These are phyloP conservation scores for Elaeis oleifera DNA, from an alignment of 202 grass and related monocot genomes.

Conservation along the genomic window DNA sequence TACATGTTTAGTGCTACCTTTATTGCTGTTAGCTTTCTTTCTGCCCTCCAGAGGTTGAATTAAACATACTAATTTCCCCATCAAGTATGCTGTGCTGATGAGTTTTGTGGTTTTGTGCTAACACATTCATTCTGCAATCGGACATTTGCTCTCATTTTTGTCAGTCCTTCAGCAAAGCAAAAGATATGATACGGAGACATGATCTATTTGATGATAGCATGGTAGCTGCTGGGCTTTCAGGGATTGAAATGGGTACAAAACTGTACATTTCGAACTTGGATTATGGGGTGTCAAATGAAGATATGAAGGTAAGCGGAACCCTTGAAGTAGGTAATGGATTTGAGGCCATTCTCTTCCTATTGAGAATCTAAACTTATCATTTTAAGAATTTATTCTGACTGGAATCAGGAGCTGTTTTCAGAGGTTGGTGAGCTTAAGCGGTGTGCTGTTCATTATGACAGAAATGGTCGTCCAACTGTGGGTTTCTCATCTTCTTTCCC, in stretches of 20 bases:
- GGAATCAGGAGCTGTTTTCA: constrained; percentile 78
- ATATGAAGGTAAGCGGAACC: constrained; percentile 72
- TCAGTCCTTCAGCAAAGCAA: constrained; percentile 89
- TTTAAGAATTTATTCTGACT: constrained; percentile 34
- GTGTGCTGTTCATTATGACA: constrained; percentile 93
- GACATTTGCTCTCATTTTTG: constrained; percentile 50
- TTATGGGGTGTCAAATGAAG: constrained; percentile 89
- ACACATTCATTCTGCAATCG: constrained; percentile 41
- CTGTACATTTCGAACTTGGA: constrained; percentile 95
- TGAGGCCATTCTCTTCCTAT: constrained; percentile 8
- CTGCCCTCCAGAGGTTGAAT: too few species aligned
- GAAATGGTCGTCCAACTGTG: constrained; percentile 69
- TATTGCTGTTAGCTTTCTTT: constrained; percentile 4
- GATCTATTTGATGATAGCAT: constrained; percentile 85
- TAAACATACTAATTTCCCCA: constrained; percentile 29
- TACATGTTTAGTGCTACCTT: neutral
- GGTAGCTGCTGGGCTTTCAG: constrained; percentile 55
- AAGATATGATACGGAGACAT: constrained; percentile 69
- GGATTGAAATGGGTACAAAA: constrained; percentile 77
- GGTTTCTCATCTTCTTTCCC: constrained; percentile 17
- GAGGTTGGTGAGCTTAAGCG: constrained; percentile 89
- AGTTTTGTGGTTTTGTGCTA: constrained; percentile 44
- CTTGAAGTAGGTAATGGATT: constrained; percentile 11
- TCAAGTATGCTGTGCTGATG: constrained; percentile 28
- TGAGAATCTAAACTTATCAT: constrained; percentile 25